These are phyloP conservation scores for Schizopora paradoxa DNA, from an alignment of 1,284 basidiomycete genomes.

Conservation along the genomic window DNA sequence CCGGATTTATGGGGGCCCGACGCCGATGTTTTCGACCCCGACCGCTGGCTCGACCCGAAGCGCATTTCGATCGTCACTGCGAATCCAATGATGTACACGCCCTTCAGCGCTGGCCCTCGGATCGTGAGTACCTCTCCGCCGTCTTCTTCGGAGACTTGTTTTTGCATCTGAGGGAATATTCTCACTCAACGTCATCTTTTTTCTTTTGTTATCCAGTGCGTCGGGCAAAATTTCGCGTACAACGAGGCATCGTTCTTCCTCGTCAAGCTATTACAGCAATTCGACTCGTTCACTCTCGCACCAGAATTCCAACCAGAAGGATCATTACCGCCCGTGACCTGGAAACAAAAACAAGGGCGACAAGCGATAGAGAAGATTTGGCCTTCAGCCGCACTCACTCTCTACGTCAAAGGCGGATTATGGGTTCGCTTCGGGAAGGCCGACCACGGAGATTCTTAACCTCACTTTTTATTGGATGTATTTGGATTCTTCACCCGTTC, in stretches of 20 bases:
- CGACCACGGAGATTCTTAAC: too few species aligned
- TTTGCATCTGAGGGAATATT: slow-evolving; percentile 17
- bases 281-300: slow-evolving; percentile 52
- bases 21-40: slow-evolving; percentile 65
- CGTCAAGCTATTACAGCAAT: slow-evolving; percentile 58
- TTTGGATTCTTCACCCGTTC: too few species aligned
- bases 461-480: too few species aligned
- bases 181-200: slow-evolving; percentile 20
- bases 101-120: slow-evolving; percentile 64
- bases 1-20: slow-evolving; percentile 59
- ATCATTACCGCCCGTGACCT: slow-evolving; percentile 53
- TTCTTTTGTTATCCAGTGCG: slow-evolving; percentile 40
- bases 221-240: slow-evolving; percentile 70
- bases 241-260: slow-evolving; percentile 70
- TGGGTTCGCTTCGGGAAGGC: slow-evolving; percentile 43
- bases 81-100: slow-evolving; percentile 63
- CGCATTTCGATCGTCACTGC: slow-evolving; percentile 42
- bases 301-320: slow-evolving; percentile 54
- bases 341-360: slow-evolving; percentile 48
- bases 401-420: slow-evolving; percentile 58
- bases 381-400: slow-evolving; percentile 54
- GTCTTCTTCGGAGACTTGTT: not conserved
- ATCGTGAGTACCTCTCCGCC: slow-evolving; percentile 30
- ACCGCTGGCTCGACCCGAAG: slow-evolving; percentile 58
- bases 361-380: slow-evolving; percentile 52